Evolutionary conservation across 2,329 filamentous ascomycete genomes (phyloP).

Genomic region (Epichloe baconii): DNA sequence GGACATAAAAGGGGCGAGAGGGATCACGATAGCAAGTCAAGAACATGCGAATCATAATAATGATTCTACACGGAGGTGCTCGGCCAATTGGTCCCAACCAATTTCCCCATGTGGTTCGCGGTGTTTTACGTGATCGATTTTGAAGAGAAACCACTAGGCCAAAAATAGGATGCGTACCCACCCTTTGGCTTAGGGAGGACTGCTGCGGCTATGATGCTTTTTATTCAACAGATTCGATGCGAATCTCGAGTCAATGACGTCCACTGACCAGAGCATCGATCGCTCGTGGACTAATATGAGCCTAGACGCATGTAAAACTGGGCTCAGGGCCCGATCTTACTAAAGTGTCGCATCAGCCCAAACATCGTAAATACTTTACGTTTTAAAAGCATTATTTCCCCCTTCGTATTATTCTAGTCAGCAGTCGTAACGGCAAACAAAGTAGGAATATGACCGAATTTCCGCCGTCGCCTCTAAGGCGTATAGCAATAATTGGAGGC

Average conservation of each 20-base stretch:
- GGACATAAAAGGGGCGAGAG: too few relatives aligned
- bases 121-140: too few relatives aligned
- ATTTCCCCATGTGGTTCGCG: not conserved
- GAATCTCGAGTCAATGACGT: conserved; percentile 9
- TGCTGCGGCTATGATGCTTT: too few relatives aligned
- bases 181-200: too few relatives aligned
- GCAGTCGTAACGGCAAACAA: not conserved
- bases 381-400: not conserved
- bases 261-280: conserved; percentile 1
- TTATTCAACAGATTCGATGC: not conserved
- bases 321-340: not conserved
- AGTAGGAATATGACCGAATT: conserved; percentile 1
- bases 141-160: too few relatives aligned
- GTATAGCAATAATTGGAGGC: conserved; percentile 46
- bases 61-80: too few relatives aligned
- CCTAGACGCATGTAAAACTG: not conserved
- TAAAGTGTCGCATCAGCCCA: not conserved
- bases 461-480: conserved; percentile 21
- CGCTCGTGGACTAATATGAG: not conserved
- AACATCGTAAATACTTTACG: too few relatives aligned
- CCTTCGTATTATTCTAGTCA: not conserved
- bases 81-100: too few relatives aligned
- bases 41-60: not conserved
- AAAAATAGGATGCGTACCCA: too few relatives aligned
- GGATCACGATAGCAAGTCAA: not conserved